Conservation (phyloP, 2,329 filamentous ascomycete species). For the Chaetomiaceae sp. region DNA sequence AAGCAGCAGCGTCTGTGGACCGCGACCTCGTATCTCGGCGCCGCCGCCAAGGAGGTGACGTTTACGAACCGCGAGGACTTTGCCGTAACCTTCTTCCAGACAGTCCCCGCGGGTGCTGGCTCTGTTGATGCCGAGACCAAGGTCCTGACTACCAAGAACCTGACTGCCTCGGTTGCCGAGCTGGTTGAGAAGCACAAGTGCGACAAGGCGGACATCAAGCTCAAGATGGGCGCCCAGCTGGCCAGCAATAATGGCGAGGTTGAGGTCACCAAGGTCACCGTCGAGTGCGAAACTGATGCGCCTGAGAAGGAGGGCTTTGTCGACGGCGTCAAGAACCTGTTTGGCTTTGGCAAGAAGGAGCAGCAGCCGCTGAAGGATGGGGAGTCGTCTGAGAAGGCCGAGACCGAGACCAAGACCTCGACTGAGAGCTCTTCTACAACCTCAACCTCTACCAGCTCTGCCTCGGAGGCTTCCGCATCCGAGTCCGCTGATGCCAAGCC, state of each 20-base stretch:
- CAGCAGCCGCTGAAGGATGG: constrained; percentile 69
- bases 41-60: constrained; percentile 74
- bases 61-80: constrained; percentile 83
- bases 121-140: constrained; percentile 52
- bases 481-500: constrained; percentile 48
- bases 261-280: constrained; percentile 67
- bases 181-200: constrained; percentile 78
- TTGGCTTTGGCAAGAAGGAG: constrained; percentile 82
- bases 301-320: constrained; percentile 74
- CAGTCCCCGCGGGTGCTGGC: constrained; percentile 46
- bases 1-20: constrained; percentile 81
- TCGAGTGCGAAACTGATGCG: constrained; percentile 79
- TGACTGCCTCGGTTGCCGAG: constrained; percentile 75
- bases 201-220: constrained; percentile 68
- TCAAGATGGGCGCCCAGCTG: constrained; percentile 73
- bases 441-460: constrained; percentile 30
- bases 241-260: constrained; percentile 72
- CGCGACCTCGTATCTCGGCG: constrained; percentile 68
- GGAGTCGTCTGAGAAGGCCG: constrained; percentile 41
- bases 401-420: constrained; percentile 38
- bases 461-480: constrained; percentile 39
- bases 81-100: constrained; percentile 72
- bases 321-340: constrained; percentile 92
- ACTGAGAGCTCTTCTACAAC: constrained; percentile 34
- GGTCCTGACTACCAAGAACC: constrained; percentile 71